Evolutionary conservation across 2,329 filamentous ascomycete genomes (phyloP).

Genomic region (Mycosphaerella arachidis): DNA sequence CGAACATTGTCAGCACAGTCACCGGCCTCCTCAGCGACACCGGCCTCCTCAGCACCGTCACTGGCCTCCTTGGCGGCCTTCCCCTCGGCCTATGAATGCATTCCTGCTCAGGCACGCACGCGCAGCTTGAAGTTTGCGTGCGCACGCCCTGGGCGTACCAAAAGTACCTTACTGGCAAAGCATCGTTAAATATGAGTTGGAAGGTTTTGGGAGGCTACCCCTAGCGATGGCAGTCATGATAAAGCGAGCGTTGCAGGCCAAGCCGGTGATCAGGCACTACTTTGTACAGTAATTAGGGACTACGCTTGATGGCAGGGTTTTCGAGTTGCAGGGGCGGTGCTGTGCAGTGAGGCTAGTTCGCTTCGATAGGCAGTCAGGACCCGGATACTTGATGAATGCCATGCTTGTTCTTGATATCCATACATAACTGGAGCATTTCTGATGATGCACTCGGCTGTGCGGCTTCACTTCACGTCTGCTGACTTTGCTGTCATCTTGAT

Average conservation of each 20-base stretch:
- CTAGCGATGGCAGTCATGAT: neutral
- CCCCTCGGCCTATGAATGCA: conserved; percentile 1
- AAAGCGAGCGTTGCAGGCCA: neutral
- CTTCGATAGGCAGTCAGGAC: neutral
- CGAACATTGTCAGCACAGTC: conserved; percentile 12
- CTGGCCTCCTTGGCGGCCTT: neutral
- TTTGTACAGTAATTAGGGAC: neutral
- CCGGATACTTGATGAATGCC: neutral
- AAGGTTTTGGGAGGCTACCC: neutral
- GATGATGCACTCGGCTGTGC: too few species aligned
- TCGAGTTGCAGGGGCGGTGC: neutral
- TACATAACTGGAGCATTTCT: too few species aligned
- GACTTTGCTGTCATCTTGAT: too few species aligned
- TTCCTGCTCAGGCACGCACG: neutral
- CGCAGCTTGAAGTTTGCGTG: neutral
- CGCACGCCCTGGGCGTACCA: neutral
- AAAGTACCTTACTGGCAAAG: too few species aligned
- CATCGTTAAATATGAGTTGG: too few species aligned
- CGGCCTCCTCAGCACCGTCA: conserved; percentile 1
- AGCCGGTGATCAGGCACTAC: neutral
- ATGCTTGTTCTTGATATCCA: neutral
- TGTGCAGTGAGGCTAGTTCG: neutral
- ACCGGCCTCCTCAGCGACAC: conserved; percentile 8
- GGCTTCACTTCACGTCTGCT: too few species aligned
- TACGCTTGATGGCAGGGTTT: neutral